Evolutionary conservation across 1,139 yeast genomes (phyloP), one percentile per base, ranked within the genome.

Genomic region (Groenewaldozyma sp.): DNA sequence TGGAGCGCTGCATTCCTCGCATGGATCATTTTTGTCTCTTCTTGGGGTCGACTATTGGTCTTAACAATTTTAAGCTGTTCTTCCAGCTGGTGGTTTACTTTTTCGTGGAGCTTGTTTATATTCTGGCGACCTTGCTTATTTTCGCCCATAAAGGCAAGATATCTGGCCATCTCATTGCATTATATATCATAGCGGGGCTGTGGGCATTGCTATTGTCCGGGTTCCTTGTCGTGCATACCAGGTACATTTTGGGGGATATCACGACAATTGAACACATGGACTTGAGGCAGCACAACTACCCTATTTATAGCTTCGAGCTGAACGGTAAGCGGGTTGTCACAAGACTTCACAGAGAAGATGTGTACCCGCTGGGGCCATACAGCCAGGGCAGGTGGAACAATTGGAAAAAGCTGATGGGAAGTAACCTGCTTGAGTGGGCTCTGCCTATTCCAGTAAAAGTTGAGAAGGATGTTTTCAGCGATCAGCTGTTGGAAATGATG

Each of bases 1-100:
- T 93, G 48, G 71, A 76, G 9, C 63, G 62, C 39, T 91, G 98
- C 60, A 71, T 83, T 1, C 66, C 91, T 3, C 52, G 53, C 31
- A 64, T 66, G 68, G 70, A 66, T 61, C 98, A 91, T 55, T 94
- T 83, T 61, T 91, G 98, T 57, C 94, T 94, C 0, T 88, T 96
- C 96, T 80, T 91, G 48, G 78, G 91, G 7, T 68, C 74, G 3
- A 84, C 95, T 49, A 76, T 91, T 45, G 98, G 98, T 0, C 80
- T 70, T 57, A 66, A 66, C 32, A 88, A 88, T 58, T 81, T 80
- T 53, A 81, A 83, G 59, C 73, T 68, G 53, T 88, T 86, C 55
- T 54, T 86, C 10, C 95, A 86, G 56, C 79, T 81, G 54, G 60
- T 86, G 34, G 38, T 70, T 3, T 76, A 79, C 51, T 62, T 76